Evolutionary conservation across 768 basidiomycete genomes (phyloP).

Genomic region (Tubosaeta sp.): DNA sequence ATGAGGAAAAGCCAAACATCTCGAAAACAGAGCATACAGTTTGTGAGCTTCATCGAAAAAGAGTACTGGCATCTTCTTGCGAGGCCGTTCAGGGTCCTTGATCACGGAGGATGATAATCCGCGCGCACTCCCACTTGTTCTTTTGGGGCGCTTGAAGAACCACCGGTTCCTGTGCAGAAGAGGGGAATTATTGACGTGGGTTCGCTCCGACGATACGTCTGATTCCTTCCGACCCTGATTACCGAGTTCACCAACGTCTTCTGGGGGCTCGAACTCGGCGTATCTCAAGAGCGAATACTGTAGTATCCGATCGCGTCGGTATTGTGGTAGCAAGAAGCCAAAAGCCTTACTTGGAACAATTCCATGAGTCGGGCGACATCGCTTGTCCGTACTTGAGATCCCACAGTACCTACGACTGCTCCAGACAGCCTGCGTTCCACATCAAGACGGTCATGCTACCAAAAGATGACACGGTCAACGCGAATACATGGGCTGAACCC

Average conservation of each 20-base stretch:
- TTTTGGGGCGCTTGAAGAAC: slow-evolving; percentile 27
- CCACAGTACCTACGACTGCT: slow-evolving; percentile 36
- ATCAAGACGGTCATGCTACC: slow-evolving; percentile 69
- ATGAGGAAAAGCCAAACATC: neutral
- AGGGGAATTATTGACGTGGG: slow-evolving; percentile 36
- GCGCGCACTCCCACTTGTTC: slow-evolving; percentile 26
- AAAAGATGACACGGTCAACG: slow-evolving; percentile 4
- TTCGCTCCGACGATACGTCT: slow-evolving; percentile 38
- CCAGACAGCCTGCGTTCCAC: slow-evolving; percentile 62
- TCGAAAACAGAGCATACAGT: slow-evolving; percentile 42
- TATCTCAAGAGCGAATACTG: slow-evolving; percentile 70
- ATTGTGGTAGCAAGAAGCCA: neutral
- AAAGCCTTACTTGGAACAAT: slow-evolving; percentile 58
- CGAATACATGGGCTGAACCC: neutral
- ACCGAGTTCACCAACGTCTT: slow-evolving; percentile 23
- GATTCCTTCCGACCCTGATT: slow-evolving; percentile 27
- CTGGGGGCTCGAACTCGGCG: slow-evolving; percentile 57
- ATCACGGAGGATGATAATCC: slow-evolving; percentile 29
- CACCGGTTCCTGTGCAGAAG: slow-evolving; percentile 25
- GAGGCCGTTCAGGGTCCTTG: slow-evolving; percentile 33
- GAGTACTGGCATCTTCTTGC: slow-evolving; percentile 73
- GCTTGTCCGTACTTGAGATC: slow-evolving; percentile 60
- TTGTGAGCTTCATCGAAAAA: slow-evolving; percentile 88
- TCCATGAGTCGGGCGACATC: slow-evolving; percentile 84
- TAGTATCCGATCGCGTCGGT: neutral